Evolutionary conservation across 371 early-diverging fungal species (phyloP).

Genomic region (Zopfochytrium polystomum): DNA sequence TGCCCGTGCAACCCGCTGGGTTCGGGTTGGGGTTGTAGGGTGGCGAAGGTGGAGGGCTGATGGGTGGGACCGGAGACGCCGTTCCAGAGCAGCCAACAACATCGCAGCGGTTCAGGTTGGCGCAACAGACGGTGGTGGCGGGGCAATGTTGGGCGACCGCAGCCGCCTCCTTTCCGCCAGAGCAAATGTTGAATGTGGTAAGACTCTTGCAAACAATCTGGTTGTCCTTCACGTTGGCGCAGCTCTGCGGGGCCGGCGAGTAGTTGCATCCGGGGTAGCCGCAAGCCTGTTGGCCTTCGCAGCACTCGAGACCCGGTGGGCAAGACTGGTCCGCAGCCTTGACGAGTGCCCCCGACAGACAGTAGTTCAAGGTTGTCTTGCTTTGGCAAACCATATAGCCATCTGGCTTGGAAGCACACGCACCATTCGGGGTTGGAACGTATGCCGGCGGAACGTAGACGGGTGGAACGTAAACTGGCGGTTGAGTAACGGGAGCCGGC

Average conservation of each 20-base stretch:
- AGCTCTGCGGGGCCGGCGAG: constrained; percentile 3
- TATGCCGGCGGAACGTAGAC: too few species aligned
- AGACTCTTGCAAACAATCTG: constrained; percentile 7
- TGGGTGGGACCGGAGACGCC: not conserved
- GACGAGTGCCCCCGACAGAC: constrained; percentile 10
- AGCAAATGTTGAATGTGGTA: constrained; percentile 15
- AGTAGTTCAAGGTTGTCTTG: constrained; percentile 15
- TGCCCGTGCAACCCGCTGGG: constrained; percentile 1
- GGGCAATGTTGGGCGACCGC: constrained; percentile 13
- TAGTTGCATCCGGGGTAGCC: not conserved
- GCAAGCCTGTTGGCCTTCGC: constrained; percentile 4
- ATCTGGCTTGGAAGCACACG: constrained; percentile 10
- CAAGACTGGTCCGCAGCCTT: constrained; percentile 4
- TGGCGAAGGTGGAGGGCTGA: constrained; percentile 1
- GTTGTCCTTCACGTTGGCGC: not conserved
- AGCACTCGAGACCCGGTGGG: constrained; percentile 8
- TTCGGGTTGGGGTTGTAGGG: constrained; percentile 2
- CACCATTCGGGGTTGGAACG: not conserved
- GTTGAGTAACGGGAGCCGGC: too few species aligned
- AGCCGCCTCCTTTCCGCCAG: constrained; percentile 4
- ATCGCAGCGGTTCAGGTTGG: constrained; percentile 18
- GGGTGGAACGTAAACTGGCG: constrained; percentile 4
- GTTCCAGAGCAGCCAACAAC: constrained; percentile 1
- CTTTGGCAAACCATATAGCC: constrained; percentile 4
- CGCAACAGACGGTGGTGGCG: constrained; percentile 16